Percentiles rank a stretch among this genome's conserved stretches.
Conservation (phyloP, 306 rosid genomes). For the Argentina anserina region DNA sequence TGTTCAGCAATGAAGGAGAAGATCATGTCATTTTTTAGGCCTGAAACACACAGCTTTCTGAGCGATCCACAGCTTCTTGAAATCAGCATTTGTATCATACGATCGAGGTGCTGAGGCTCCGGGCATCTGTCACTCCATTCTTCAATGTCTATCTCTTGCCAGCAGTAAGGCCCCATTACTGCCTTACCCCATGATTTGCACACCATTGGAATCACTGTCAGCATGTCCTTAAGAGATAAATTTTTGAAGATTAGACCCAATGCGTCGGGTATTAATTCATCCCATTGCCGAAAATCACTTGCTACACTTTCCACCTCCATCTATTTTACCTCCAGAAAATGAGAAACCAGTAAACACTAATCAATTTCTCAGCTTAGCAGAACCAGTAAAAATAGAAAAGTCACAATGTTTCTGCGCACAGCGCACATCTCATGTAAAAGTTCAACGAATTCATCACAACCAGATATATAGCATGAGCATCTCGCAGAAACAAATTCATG, state of each 20-base stretch:
- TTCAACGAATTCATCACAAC: background rate
- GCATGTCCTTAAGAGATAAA: constrained; percentile 65
- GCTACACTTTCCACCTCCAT: constrained; percentile 59
- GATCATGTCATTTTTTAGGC: constrained; percentile 50
- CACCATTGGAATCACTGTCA: constrained; percentile 80
- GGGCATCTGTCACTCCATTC: constrained; percentile 73
- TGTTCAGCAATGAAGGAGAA: constrained; percentile 82
- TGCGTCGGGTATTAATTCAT: constrained; percentile 88
- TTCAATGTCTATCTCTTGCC: constrained; percentile 94
- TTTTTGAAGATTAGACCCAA: constrained; percentile 79
- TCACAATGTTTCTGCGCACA: no score
- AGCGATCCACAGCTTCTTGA: constrained; percentile 74
- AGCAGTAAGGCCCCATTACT: constrained; percentile 80
- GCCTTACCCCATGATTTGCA: constrained; percentile 89
- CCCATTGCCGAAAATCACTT: constrained; percentile 72
- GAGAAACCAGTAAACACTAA: background rate
- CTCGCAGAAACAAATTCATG: constrained; percentile 3
- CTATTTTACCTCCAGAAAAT: constrained; percentile 29
- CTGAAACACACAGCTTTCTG: constrained; percentile 70
- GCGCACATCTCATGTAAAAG: background rate
- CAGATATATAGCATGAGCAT: background rate
- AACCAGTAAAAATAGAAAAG: background rate
- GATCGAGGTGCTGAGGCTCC: constrained; percentile 53
- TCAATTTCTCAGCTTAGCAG: background rate
- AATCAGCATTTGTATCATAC: constrained; percentile 68